A percentile compares a stretch with the other conserved stretches of the same genome.
Evolutionary conservation across 2,329 filamentous ascomycete genomes (phyloP).

Genomic region (Epicoccum nigrum): DNA sequence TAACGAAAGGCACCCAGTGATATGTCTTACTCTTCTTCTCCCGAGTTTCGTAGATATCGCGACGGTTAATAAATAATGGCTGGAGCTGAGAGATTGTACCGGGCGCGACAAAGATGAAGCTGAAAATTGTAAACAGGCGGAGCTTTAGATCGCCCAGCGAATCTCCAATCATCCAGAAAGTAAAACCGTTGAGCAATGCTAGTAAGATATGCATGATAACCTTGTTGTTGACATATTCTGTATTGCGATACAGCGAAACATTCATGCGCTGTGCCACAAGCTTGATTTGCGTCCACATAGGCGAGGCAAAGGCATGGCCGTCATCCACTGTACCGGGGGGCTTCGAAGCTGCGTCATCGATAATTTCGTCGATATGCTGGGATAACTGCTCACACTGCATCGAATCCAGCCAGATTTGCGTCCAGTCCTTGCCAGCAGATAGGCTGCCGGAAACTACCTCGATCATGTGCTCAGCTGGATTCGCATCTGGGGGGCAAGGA

Average conservation of each 20-base stretch:
- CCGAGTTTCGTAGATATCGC: slow-evolving; percentile 60
- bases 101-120: slow-evolving; percentile 54
- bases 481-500: slow-evolving; percentile 55
- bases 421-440: neutral
- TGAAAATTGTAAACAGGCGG: slow-evolving; percentile 57
- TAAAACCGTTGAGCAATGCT: neutral
- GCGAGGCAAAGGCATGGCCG: neutral
- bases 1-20: slow-evolving; percentile 73
- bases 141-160: slow-evolving; percentile 48
- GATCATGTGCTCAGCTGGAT: slow-evolving; percentile 71
- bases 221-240: neutral
- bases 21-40: slow-evolving; percentile 71
- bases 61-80: slow-evolving; percentile 52
- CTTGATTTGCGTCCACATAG: neutral
- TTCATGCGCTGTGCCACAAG: neutral
- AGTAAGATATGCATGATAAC: neutral
- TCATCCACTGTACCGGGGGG: neutral
- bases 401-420: neutral
- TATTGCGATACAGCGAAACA: neutral
- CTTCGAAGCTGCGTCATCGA: neutral
- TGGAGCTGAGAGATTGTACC: slow-evolving; percentile 48
- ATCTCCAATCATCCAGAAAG: slow-evolving; percentile 18
- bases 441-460: neutral
- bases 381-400: neutral
- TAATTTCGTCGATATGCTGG: neutral